Conservation (phyloP, 768 basidiomycete species). For the Hygrophoropsis aurantiaca region DNA sequence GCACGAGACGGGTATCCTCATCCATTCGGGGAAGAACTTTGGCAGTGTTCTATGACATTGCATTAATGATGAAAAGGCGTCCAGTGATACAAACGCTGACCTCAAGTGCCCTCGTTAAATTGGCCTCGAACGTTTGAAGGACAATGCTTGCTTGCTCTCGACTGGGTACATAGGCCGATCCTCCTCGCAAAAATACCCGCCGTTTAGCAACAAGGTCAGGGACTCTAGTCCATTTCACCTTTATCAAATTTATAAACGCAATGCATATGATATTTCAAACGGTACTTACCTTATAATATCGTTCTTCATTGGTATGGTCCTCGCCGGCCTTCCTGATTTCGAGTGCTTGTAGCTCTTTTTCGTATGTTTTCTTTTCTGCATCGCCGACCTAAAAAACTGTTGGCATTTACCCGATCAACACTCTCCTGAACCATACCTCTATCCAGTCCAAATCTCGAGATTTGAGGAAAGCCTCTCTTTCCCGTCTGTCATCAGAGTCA, state of each 20-base stretch:
- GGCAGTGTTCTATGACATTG: conserved; percentile 64
- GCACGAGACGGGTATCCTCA: conserved; percentile 88
- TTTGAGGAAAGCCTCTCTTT: conserved; percentile 65
- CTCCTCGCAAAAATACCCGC: conserved; percentile 71
- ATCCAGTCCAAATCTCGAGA: conserved; percentile 67
- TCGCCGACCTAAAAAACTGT: conserved; percentile 47
- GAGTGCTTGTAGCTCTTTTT: conserved; percentile 44
- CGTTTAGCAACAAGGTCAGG: conserved; percentile 87
- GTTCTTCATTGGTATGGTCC: neutral
- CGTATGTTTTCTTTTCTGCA: conserved; percentile 52
- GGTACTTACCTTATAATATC: conserved; percentile 70
- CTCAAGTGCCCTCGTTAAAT: conserved; percentile 74
- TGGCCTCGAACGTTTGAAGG: conserved; percentile 78
- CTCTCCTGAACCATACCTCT: conserved; percentile 36
- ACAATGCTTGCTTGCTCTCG: conserved; percentile 82
- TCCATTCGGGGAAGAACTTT: conserved; percentile 87
- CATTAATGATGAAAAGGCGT: neutral
- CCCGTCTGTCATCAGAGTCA: conserved; percentile 56
- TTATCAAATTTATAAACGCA: neutral
- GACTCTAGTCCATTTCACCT: conserved; percentile 98
- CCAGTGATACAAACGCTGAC: conserved; percentile 39
- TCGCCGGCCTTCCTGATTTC: conserved; percentile 14
- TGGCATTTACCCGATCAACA: conserved; percentile 4
- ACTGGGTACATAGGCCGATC: conserved; percentile 87
- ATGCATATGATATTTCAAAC: neutral